Evolutionary conservation across 192 early-diverging fungal genomes (phyloP).

Genomic region (Backusella tuberculispora): DNA sequence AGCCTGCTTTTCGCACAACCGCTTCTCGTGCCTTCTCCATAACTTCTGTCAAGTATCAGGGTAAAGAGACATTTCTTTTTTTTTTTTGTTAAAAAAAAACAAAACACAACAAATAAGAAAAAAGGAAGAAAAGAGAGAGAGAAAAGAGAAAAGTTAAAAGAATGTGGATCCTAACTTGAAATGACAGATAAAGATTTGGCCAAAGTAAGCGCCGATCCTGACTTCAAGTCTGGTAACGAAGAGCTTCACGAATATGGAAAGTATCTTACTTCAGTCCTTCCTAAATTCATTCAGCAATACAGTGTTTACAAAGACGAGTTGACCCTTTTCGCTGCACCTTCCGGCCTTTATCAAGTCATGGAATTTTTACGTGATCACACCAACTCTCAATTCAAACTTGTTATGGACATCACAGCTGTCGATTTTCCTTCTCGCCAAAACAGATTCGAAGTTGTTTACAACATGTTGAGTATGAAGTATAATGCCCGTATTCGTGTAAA

Average conservation of each 20-base stretch:
- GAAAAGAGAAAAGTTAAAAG: neutral
- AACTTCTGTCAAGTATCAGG: constrained; percentile 23
- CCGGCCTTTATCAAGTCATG: constrained; percentile 74
- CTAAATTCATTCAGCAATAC: constrained; percentile 96
- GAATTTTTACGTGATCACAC: constrained; percentile 94
- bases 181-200: neutral
- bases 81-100: too few species aligned
- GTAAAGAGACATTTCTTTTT: constrained; percentile 14
- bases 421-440: constrained; percentile 92
- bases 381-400: constrained; percentile 90
- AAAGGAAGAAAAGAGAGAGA: neutral
- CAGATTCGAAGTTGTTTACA: constrained; percentile 97
- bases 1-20: constrained; percentile 25
- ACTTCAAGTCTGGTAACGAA: constrained; percentile 46
- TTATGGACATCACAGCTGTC: constrained; percentile 86
- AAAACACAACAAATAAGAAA: too few species aligned
- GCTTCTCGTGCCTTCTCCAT: constrained; percentile 25
- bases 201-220: constrained; percentile 36
- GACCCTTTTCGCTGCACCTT: constrained; percentile 91
- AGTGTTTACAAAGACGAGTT: constrained; percentile 98
- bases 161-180: neutral
- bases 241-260: constrained; percentile 85
- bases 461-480: constrained; percentile 83
- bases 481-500: constrained; percentile 97
- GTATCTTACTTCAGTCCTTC: constrained; percentile 83